Base-by-base conservation (phyloP, 345 rosid species). In the Eutrema yunnanense region DNA sequence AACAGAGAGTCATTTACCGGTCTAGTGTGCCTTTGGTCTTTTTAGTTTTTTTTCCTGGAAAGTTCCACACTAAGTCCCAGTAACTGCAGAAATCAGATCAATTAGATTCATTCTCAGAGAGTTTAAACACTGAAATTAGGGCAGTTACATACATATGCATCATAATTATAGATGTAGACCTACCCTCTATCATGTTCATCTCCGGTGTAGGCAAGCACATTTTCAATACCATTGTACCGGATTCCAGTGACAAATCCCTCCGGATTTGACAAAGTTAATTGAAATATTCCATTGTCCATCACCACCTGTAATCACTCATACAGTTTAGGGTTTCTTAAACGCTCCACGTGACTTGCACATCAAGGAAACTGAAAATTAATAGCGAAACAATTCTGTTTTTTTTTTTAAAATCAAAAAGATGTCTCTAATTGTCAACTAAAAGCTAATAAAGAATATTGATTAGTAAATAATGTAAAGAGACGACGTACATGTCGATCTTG, bases 121-220 rank as follows among this genome's bases (percentile, higher is more conserved):
- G 41, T 13, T 36, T 13, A 54, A 62, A 38, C 49, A 62, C 36
- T 54, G 8, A 4, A 55, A 32, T 27, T 4, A 53, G 26, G 13
- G 12, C 22, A 56, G 10, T 14, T 13, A 22, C 2, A 22, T 32
- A 51, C 32, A 38, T 29, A 14, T 41, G 29, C 26, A n/a, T 1
- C 22, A 13, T 1, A 47, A 4, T 1, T n/a, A 13, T 1, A 47
- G 6, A 19, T 19, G 36, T n/a, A 62, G 1, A 33, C 9, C 6
- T 81, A 92, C 98, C 98, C 98, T 83, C 96, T 83, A 69, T 87
- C 81, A n/a, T 83, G 10, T 81, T 90, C 97, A 0, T 76, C 80
- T 27, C 87, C 85, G 6, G 50, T 69, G 65, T 84, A 83, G 78
- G 92, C 97, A 5, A 93, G 97, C 73, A 93, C 62, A 79, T 93